Evolutionary conservation across 495 filamentous ascomycete species (phyloP).

Genomic region (Baudoinia panamericana): DNA sequence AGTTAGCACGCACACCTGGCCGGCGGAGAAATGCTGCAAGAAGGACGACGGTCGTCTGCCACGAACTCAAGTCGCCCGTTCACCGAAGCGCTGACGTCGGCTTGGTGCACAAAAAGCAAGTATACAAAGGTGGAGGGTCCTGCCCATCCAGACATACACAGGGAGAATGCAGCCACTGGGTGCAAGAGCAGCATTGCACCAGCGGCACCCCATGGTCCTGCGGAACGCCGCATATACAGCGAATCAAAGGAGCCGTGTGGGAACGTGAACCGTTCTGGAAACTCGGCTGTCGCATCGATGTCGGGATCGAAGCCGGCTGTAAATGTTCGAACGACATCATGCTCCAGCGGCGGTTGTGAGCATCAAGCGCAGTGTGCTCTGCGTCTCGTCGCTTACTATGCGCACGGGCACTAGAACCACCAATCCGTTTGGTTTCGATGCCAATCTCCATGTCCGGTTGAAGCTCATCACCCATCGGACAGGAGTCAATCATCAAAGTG

Average conservation of each 20-base stretch:
- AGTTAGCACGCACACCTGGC: too few species aligned
- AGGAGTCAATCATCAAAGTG: slow-evolving; percentile 11
- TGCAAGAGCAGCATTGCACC: slow-evolving; percentile 85
- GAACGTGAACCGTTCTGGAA: not conserved
- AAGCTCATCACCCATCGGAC: slow-evolving; percentile 17
- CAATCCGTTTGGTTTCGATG: too few species aligned
- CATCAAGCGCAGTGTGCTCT: slow-evolving; percentile 23
- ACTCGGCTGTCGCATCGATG: not conserved
- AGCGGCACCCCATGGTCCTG: slow-evolving; percentile 56
- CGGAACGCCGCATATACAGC: slow-evolving; percentile 60
- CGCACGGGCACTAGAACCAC: too few species aligned
- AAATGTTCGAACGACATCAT: slow-evolving; percentile 27
- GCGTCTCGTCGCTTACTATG: too few species aligned
- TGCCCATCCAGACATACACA: slow-evolving; percentile 49
- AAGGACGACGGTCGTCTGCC: too few species aligned
- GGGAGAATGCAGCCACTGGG: slow-evolving; percentile 67
- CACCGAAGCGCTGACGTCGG: too few species aligned
- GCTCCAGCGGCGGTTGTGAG: slow-evolving; percentile 31
- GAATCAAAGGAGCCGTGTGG: slow-evolving; percentile 34
- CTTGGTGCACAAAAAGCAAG: slow-evolving; percentile 17
- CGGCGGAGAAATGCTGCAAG: too few species aligned
- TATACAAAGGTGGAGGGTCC: slow-evolving; percentile 4
- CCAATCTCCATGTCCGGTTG: too few species aligned
- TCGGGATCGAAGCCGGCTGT: slow-evolving; percentile 21
- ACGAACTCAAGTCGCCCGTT: too few species aligned